phyloP scores from a whole-genome alignment of 2,329 filamentous ascomycete species.

The Coniochaeta pulveracea region DNA sequence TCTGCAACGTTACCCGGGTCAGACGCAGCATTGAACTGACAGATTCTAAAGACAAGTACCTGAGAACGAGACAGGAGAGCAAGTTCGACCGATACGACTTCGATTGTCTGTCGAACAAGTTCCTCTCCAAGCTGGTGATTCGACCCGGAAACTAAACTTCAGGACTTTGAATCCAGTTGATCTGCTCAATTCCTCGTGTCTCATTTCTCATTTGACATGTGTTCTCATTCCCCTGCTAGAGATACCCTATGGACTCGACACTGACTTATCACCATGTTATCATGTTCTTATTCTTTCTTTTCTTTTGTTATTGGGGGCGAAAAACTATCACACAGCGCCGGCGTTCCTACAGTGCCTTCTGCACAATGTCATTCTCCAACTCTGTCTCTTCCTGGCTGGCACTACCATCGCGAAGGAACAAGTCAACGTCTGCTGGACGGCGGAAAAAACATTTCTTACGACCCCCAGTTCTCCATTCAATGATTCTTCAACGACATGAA shows the following conservation, averaged over 20 bases:
- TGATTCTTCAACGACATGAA: slow-evolving; percentile 25
- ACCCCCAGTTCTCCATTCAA: slow-evolving; percentile 7
- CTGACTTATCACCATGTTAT: too few relatives aligned
- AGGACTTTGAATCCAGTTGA: too few relatives aligned
- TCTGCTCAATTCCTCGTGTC: too few relatives aligned
- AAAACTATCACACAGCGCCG: slow-evolving; percentile 19
- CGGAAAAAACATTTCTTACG: slow-evolving; percentile 7
- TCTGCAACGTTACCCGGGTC: too few relatives aligned
- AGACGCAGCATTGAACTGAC: slow-evolving; percentile 29
- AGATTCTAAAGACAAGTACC: slow-evolving; percentile 63
- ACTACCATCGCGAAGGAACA: slow-evolving; percentile 13
- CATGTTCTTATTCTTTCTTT: slow-evolving; percentile 5
- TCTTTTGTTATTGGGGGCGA: slow-evolving; percentile 6
- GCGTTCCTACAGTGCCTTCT: slow-evolving; percentile 15
- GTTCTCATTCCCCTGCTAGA: too few relatives aligned
- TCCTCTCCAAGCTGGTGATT: slow-evolving; percentile 91
- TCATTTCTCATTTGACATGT: too few relatives aligned
- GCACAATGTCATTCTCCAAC: slow-evolving; percentile 1
- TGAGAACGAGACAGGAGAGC: slow-evolving; percentile 66
- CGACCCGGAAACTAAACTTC: slow-evolving; percentile 48
- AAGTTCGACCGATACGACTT: slow-evolving; percentile 89
- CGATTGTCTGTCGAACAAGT: slow-evolving; percentile 93
- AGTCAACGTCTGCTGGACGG: slow-evolving; percentile 19
- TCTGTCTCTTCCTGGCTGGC: slow-evolving; percentile 12
- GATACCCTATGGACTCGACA: too few relatives aligned